Evolutionary conservation across 177 flowering plant genomes (phyloP).

Genomic region (Telopea speciosissima): DNA sequence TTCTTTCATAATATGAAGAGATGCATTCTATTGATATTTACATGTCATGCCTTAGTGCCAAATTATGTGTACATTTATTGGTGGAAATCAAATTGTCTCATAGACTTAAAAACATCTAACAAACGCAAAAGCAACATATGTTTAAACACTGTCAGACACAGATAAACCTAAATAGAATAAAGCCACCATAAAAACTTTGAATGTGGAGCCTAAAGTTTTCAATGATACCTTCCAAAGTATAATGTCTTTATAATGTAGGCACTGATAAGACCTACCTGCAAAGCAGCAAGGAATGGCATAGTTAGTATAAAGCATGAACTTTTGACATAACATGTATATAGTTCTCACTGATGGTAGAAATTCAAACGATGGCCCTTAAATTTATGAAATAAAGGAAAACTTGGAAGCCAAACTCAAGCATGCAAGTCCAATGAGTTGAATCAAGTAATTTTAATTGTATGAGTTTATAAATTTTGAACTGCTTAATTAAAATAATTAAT

Average conservation of each 20-base stretch:
- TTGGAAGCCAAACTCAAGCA: background rate
- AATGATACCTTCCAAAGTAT: conserved; percentile 60
- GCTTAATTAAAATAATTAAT: too few relatives aligned
- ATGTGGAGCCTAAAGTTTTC: background rate
- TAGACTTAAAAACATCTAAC: background rate
- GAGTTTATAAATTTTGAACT: background rate
- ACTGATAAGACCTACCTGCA: conserved; percentile 54
- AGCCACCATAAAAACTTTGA: background rate
- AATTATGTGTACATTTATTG: background rate
- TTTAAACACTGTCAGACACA: background rate
- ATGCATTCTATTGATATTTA: too few relatives aligned
- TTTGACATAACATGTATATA: background rate
- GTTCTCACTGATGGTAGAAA: background rate
- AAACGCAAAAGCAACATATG: background rate
- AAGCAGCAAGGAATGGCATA: background rate
- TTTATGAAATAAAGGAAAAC: background rate
- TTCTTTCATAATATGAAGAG: too few relatives aligned
- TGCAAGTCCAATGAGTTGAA: background rate
- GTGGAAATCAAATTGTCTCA: background rate
- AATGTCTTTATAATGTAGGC: conserved; percentile 63
- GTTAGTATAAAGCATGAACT: background rate
- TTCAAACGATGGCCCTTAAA: background rate
- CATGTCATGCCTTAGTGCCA: background rate
- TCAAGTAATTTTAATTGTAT: background rate
- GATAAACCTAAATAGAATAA: background rate